Evolutionary conservation across 73 alveolate genomes (phyloP), one percentile per base, ranked within the genome.

Genomic region (Symbiodinium natans): DNA sequence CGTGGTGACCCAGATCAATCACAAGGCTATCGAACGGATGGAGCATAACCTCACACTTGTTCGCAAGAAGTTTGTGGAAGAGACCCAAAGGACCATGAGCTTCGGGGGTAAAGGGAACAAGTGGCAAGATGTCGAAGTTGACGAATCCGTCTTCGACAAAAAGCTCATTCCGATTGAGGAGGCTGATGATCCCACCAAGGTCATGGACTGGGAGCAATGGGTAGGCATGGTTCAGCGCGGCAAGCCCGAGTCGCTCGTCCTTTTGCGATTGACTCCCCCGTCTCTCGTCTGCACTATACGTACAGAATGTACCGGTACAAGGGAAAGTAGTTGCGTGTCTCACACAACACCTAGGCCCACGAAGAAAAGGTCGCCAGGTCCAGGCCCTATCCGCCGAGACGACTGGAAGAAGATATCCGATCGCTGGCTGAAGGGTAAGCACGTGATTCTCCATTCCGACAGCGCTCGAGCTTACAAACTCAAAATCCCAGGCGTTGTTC

Each of bases 81-180:
- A 68, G 36, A 68, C 9, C 36, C 11, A 68, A 34, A 19, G 10
- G 38, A 68, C 31, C 38, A 21, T 68, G 23, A 6, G 11, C 40
- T 68, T 68, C 38, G 82, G 82, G n/a, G n/a, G n/a, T 29, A 8
- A 19, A 19, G 38, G 38, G 11, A 10, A 8, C 5, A 68, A 19
- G 38, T 68, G 82, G 82, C 31, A 68, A 29, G 82, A 68, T 94
- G 86, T 87, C 88, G 85, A 41, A 84, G 90, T 17, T 25, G 75
- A 59, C 75, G 82, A 41, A 63, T 21, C 38, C 63, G 17, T 17
- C 36, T 29, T 68, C 23, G 82, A 68, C 82, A 68, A 68, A 7
- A 25, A 10, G 38, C 7, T 29, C 38, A 6, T 34, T 68, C 38
- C 40, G 10, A 11, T 10, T 6, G 40, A 21, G 82, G 63, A 8